Base-by-base conservation (phyloP, 1,139 yeast genomes). In the Tardiomyces blankii region DNA sequence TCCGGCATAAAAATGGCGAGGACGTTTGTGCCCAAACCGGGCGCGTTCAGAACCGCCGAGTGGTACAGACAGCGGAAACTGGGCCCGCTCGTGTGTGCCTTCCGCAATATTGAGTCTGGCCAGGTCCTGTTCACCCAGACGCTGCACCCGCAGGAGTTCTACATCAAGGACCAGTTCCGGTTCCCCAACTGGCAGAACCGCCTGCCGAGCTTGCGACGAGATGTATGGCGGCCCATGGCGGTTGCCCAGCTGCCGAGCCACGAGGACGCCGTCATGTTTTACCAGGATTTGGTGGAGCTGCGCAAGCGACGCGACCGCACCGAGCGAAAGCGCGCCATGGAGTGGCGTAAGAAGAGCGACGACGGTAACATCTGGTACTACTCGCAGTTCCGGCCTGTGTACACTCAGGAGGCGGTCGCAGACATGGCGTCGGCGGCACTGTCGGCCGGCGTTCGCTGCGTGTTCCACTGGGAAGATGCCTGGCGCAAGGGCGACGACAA, bases 171-270 rank as follows among this genome's bases (percentile, higher is more conserved):
- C 54, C 70, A 64, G 58, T 58, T 55, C 51, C 87, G 79, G 62
- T 85, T 83, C 58, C 94, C 95, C 41, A 84, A 85, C 69, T 86
- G 95, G 94, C 82, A 85, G 61, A 88, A 89, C 69, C 73, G 85
- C 59, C 77, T 75, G 56, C 97, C 97, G 5, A 59, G 66, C 4
- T 67, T 75, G 49, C 80, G 97, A 66, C 75, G 80, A 55, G 97
- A 89, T 64, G 72, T 87, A 46, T 89, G 97, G 97, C 74, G 91
- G 57, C 75, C 89, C 47, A 78, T 89, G 87, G 86, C 94, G 45
- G 93, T 88, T 44, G 89, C 86, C 1, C 80, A 79, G 52, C 77
- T 86, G 52, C 72, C 73, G 40, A 67, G 68, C 46, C 80, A 82
- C 61, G 81, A 79, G 47, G 68, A 74, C 45, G 87, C 95, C 1